Evolutionary conservation across 129 eudicot genomes (phyloP).

Genomic region (Logfia minima): DNA sequence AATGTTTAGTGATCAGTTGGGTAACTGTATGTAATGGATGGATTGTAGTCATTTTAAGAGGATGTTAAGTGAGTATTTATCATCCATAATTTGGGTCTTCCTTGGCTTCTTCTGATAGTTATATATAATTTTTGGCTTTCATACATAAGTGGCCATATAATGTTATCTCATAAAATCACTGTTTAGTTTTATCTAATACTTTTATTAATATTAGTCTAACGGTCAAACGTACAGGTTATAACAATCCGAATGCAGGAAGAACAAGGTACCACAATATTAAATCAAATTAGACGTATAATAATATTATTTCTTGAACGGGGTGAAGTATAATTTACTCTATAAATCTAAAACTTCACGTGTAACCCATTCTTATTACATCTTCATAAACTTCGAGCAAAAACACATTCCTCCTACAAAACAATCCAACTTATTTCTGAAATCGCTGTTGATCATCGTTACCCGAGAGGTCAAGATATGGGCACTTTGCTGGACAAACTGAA

Average conservation of each 20-base stretch:
- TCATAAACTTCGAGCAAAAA: not conserved
- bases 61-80: too few species aligned
- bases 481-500: slow-evolving; percentile 26
- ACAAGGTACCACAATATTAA: not conserved
- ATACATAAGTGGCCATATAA: too few species aligned
- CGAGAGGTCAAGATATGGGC: slow-evolving; percentile 17
- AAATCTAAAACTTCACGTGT: not conserved
- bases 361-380: not conserved
- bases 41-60: too few species aligned
- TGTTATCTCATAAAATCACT: too few species aligned
- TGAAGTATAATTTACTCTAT: not conserved
- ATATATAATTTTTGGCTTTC: too few species aligned
- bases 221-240: not conserved
- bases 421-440: not conserved
- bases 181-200: not conserved
- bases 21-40: too few species aligned
- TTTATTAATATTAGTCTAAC: too few species aligned
- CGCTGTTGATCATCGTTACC: not conserved
- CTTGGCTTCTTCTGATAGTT: too few species aligned
- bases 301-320: not conserved
- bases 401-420: slow-evolving; percentile 5
- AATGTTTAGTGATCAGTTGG: too few species aligned
- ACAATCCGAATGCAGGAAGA: not conserved
- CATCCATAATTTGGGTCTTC: too few species aligned
- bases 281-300: not conserved